A percentile compares a stretch with the other conserved stretches of the same genome.
These are phyloP conservation scores for Multifurca ochricompacta DNA, from an alignment of 768 basidiomycete genomes.

Conservation along the genomic window DNA sequence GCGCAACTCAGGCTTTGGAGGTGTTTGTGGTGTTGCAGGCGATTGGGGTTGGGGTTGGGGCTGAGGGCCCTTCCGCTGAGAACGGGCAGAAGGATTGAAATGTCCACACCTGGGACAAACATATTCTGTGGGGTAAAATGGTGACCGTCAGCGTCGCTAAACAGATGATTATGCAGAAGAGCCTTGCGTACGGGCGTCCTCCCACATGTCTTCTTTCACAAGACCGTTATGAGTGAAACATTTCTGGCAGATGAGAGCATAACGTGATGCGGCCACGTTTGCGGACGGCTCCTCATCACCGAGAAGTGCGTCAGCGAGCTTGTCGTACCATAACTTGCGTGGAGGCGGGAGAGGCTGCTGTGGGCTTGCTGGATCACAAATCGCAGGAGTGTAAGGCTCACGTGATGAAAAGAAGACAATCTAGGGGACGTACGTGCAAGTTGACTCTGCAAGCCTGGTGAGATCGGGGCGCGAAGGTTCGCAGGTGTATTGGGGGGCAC, in stretches of 20 bases:
- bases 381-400: neutral
- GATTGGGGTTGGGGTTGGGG: neutral
- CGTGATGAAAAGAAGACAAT: neutral
- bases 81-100: conserved; percentile 54
- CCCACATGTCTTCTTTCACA: conserved; percentile 74
- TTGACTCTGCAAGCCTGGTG: conserved; percentile 29
- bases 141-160: neutral
- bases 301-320: conserved; percentile 76
- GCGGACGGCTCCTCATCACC: conserved; percentile 61
- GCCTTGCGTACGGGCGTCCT: conserved; percentile 65
- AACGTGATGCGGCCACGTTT: conserved; percentile 40
- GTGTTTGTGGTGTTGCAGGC: conserved; percentile 1
- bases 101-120: conserved; percentile 78
- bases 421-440: conserved; percentile 32
- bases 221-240: conserved; percentile 88
- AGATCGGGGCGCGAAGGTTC: conserved; percentile 17
- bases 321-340: conserved; percentile 80
- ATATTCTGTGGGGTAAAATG: conserved; percentile 51
- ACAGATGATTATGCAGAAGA: neutral
- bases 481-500: conserved; percentile 21
- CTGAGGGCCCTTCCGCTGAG: conserved; percentile 4
- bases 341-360: conserved; percentile 40
- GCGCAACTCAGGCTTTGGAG: neutral
- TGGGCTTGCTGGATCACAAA: conserved; percentile 29
- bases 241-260: conserved; percentile 82